These are phyloP conservation scores for Diaporthe citri DNA, from an alignment of 2,329 filamentous ascomycete genomes.

Conservation along the genomic window DNA sequence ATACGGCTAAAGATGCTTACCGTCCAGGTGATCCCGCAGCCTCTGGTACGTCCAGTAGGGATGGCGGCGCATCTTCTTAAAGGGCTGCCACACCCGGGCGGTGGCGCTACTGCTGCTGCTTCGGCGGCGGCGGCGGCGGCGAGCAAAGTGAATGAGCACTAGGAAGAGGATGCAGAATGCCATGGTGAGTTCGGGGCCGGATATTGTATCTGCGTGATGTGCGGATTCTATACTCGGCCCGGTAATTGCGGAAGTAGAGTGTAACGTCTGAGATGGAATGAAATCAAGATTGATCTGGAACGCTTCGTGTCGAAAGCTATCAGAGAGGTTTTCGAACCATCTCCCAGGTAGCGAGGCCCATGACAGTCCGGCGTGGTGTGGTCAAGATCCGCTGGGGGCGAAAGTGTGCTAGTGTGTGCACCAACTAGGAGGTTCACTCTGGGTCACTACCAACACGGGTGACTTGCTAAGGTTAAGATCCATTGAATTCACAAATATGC, in stretches of 20 bases:
- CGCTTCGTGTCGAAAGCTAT: accelerated
- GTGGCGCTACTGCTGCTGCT: not conserved
- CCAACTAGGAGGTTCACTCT: not conserved
- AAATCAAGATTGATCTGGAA: no score
- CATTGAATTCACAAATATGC: not conserved
- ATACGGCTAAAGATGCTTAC: not conserved
- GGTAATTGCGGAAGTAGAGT: not conserved
- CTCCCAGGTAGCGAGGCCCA: no score
- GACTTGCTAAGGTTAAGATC: not conserved
- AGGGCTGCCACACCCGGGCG: not conserved
- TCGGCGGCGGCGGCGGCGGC: no score
- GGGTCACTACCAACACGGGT: no score
- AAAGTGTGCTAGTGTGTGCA: not conserved
- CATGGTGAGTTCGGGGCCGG: not conserved
- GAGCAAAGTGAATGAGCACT: not conserved
- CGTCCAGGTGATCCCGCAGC: not conserved
- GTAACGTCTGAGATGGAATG: no score
- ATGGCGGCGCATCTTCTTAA: not conserved
- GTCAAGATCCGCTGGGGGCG: not conserved
- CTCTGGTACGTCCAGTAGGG: not conserved
- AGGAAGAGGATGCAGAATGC: not conserved
- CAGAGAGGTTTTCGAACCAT: not conserved
- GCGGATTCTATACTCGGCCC: not conserved
- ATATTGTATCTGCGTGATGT: not conserved
- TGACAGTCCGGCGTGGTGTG: not conserved